Evolutionary conservation across 225 moss, liverwort and hornwort species (phyloP), one percentile per base, ranked within the genome.

Genomic region (Physcomitrellopsis africana): DNA sequence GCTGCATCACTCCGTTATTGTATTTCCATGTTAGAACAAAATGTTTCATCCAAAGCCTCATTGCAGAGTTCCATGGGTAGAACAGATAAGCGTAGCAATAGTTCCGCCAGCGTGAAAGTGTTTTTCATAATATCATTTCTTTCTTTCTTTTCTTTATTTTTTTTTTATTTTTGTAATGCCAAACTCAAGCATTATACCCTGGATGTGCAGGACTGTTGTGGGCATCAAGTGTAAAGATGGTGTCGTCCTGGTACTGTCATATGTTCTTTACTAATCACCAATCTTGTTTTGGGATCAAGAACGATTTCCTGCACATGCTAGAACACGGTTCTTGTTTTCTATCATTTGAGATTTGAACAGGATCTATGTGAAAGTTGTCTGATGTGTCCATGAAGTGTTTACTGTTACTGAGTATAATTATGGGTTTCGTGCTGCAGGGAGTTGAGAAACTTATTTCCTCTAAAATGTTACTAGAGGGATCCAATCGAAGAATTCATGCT

Each of bases 141-240:
- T 37, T 5, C 32, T 37, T 37, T 5, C 3, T 37, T 2, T 37
- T 37, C 0, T 37, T 37, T 37, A 0, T 37, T 4, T 37, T 37
- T 37, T 37, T 37, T 5, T 37, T 37, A 1, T 15, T 67, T 11
- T 45, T 43, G 60, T 51, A 60, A 45, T 54, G 7, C 45, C 15
- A 37, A 9, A 18, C 14, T 15, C 32, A 60, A 47, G 22, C 37
- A 23, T 76, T 15, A 23, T 46, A 41, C 14, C 53, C 41, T 77
- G 70, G 45, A 37, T 74, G 74, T 58, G 59, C 91, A 93, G 96
- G 53, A 96, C 96, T 44, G 96, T 96, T 65, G 90, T 96, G 27
- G 96, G 96, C 60, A 96, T 96, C 86, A 96, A 78, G 83, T 96
- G 96, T 87, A 96, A 96, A 86, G 96, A 96, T 87, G 96, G 96